Evolutionary conservation across 139 green algal species (phyloP), one percentile per base, ranked within the genome.

Genomic region (Edaphochlamys debaryana): DNA sequence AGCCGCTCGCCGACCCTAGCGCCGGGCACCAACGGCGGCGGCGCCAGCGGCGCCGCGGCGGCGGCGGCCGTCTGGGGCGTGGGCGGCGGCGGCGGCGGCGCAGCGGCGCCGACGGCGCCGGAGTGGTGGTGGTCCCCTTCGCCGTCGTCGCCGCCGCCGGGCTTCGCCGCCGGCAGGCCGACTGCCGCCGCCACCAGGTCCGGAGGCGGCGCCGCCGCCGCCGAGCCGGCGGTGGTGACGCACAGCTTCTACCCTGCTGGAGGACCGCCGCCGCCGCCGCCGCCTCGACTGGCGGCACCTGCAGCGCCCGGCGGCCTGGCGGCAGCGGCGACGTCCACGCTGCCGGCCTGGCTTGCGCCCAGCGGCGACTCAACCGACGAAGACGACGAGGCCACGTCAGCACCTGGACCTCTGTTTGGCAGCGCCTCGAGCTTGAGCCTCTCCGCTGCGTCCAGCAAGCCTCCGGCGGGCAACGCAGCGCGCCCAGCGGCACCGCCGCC

Each of bases 341-440:
- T 82, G 7, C 76, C 76, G 19, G 76, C 76, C 0, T 82, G 76
- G 76, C 42, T 82, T 22, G 56, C 74, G 13, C 40, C 74, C 23
- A 37, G 60, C 22, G 62, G 74, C n/a, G 74, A 81, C 41, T 48
- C 62, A 1, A 60, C 74, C 11, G 58, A 71, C 0, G 74, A 81
- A 6, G 74, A 81, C 7, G 74, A 63, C 1, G 74, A 54, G 11
- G 45, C 11, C 45, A 54, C 11, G 11, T 54, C 13, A 54, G 45
- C 11, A 54, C 13, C 11, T 54, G 45, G 45, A 13, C 11, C 11
- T 13, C 45, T 54, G 45, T 54, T 54, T 54, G 45, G 45, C 45
- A 54, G 11, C 9, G 45, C 11, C 45, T 9, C 45, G 45, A 13
- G 11, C 45, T 9, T 13, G 45, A 54, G 13, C 11, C 11, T 13